A percentile compares a stretch with the other conserved stretches of the same genome.
Conservation (phyloP, 805 yeast genomes). For the Candida broadrunensis region DNA sequence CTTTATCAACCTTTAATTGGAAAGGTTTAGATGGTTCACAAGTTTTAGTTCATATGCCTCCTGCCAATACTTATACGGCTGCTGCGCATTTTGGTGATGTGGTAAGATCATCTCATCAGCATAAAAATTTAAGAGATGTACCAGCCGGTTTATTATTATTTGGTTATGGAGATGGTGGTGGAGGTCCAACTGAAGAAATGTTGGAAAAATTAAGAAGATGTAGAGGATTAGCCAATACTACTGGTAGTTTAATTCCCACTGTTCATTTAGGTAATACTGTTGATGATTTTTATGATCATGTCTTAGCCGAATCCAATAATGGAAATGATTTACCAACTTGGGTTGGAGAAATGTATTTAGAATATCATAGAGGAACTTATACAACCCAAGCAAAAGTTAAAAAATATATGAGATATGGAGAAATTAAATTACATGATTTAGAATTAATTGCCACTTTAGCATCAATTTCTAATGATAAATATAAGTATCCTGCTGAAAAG, state of each 20-base stretch:
- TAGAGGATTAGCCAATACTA: conserved; percentile 80
- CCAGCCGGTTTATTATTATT: conserved; percentile 78
- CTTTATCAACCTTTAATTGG: conserved; percentile 92
- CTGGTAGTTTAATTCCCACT: conserved; percentile 79
- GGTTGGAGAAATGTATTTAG: conserved; percentile 92
- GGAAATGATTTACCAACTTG: conserved; percentile 78
- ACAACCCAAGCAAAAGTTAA: conserved; percentile 91
- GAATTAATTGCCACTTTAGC: conserved; percentile 80
- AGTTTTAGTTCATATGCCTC: conserved; percentile 96
- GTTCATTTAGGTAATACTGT: conserved; percentile 76
- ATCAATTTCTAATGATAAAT: conserved; percentile 51
- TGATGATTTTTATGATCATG: conserved; percentile 72
- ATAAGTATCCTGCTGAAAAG: conserved; percentile 68
- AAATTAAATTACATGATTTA: conserved; percentile 76
- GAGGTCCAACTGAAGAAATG: conserved; percentile 95
- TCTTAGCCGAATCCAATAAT: conserved; percentile 58
- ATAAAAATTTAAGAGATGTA: conserved; percentile 77
- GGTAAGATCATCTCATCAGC: conserved; percentile 71
- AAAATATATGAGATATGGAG: conserved; percentile 72
- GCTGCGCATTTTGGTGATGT: conserved; percentile 93
- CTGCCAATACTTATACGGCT: conserved; percentile 94
- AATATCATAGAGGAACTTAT: conserved; percentile 95
- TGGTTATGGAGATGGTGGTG: conserved; percentile 99
- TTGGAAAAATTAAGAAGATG: conserved; percentile 87
- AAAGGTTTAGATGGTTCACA: conserved; percentile 92